Evolutionary conservation across 1,284 basidiomycete species (phyloP), one percentile per base, ranked within the genome.

Genomic region (Puccinia polysora): DNA sequence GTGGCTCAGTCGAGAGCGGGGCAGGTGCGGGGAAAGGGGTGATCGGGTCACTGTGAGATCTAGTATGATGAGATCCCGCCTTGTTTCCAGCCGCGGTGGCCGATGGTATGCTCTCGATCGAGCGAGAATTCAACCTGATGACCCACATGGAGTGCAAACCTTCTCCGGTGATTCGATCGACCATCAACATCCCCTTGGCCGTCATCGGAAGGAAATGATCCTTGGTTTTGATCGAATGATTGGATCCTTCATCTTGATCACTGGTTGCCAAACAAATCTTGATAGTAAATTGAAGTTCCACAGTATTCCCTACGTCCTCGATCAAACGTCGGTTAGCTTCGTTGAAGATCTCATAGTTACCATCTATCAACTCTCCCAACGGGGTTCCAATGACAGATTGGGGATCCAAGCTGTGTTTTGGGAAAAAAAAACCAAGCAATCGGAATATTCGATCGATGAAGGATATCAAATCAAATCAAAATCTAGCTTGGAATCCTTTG

Each of bases 111-210:
- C 76, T 75, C 18, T 76, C 75, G 8, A 25, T 73, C 58, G 70
- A 73, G 56, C 73, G 74, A 47, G 77, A 74, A 15, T 74, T 78
- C 0, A 95, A 91, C 77, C 90, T 93, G 79, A 97, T 87, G 50
- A 97, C 94, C 96, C 96, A 99, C 94, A 98, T 97, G 4, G 95
- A 96, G 80, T 98, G 96, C 25, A 93, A 91, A 2, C 91, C 87
- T 74, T 85, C 84, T 4, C 89, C 89, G 67, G 88, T 88, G 78
- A 91, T 86, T 40, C 91, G 87, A 80, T 96, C 92, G 75, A 91
- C 86, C 88, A 98, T 95, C 76, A 98, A 86, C 95, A 99, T 97
- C 25, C 96, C 96, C 79, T 96, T 96, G 47, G 91, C 96, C 77
- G 97, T 93, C 87, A 98, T 94, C 86, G 79, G 91, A 89, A 80